A percentile compares a stretch with the other conserved stretches of the same genome.
Evolutionary conservation across 192 early-diverging fungal species (phyloP).

Genomic region (Coemansia sp.): DNA sequence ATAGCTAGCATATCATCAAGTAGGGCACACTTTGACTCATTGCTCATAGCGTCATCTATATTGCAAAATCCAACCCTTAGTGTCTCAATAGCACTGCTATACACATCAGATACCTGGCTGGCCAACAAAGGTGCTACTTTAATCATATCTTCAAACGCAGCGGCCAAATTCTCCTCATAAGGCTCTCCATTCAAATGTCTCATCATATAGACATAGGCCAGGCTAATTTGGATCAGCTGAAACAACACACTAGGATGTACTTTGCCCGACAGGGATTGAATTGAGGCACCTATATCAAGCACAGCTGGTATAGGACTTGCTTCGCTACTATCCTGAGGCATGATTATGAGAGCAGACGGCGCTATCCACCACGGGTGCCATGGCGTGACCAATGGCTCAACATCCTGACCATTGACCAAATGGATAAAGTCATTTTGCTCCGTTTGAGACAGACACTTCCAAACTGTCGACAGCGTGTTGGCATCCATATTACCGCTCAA

Average conservation of each 20-base stretch:
- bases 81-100: slow-evolving; percentile 35
- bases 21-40: slow-evolving; percentile 20
- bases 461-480: slow-evolving; percentile 9
- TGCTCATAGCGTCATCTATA: slow-evolving; percentile 24
- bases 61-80: slow-evolving; percentile 21
- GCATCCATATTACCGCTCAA: slow-evolving; percentile 14
- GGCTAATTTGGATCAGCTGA: slow-evolving; percentile 35
- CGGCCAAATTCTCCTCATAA: slow-evolving; percentile 13
- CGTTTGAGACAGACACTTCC: slow-evolving; percentile 25
- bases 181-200: slow-evolving; percentile 42
- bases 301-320: neutral
- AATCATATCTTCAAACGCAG: slow-evolving; percentile 18
- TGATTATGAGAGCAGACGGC: neutral
- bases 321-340: neutral
- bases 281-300: slow-evolving; percentile 28
- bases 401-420: slow-evolving; percentile 14
- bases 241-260: slow-evolving; percentile 51
- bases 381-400: slow-evolving; percentile 17
- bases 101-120: slow-evolving; percentile 28
- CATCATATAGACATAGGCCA: slow-evolving; percentile 53
- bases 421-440: slow-evolving; percentile 32
- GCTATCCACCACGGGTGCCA: slow-evolving; percentile 49
- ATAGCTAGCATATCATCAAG: slow-evolving; percentile 32
- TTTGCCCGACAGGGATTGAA: slow-evolving; percentile 24
- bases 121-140: slow-evolving; percentile 26